Base-by-base conservation (phyloP, 2,329 filamentous ascomycete genomes). In the Dothideomycetidae sp. region DNA sequence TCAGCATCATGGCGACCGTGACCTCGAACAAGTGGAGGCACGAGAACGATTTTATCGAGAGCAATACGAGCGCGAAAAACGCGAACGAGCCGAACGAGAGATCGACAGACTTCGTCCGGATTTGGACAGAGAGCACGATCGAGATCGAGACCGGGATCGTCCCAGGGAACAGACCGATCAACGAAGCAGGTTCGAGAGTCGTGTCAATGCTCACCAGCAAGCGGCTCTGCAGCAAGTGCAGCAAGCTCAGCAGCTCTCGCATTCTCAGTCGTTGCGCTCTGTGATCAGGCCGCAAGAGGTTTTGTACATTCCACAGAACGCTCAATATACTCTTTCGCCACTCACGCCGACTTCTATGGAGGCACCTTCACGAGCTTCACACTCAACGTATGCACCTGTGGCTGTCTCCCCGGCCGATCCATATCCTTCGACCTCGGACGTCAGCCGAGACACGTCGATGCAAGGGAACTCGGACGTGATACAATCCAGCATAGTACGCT, bases 371-470 rank as follows among this genome's bases (percentile, higher is more conserved):
- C 21, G 11, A 5, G 10, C 9, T 13, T 29, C 11, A 32, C 29
- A 2, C 12, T 29, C 15, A 40, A 11, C 12, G 36, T 29, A 10
- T 36, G 9, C 11, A 16, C 30, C n/a, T 10, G 19, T 31, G 9
- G 29, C 40, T 16, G 31, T 40, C 10, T 34, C 36, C 32, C 36
- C 40, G 11, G 30, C 28, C n/a, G 26, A 28, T 3, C 31, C 35
- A 29, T 26, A 32, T 3, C 18, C 31, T 18, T 37, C 15, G 5
- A 29, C 26, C 5, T 29, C 33, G 40, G 35, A 29, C 32, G 36
- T 29, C 10, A 30, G 34, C 10, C 36, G 33, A 7, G 31, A 31
- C 12, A 26, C 26, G 11, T 21, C 21, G 21, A 26, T 26, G 7
- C 21, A 26, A 7, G n/a, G 7, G n/a, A 7, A 7, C 21, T 36